phyloP scores from a whole-genome alignment of 768 basidiomycete species.

The Podaxis sp. region DNA sequence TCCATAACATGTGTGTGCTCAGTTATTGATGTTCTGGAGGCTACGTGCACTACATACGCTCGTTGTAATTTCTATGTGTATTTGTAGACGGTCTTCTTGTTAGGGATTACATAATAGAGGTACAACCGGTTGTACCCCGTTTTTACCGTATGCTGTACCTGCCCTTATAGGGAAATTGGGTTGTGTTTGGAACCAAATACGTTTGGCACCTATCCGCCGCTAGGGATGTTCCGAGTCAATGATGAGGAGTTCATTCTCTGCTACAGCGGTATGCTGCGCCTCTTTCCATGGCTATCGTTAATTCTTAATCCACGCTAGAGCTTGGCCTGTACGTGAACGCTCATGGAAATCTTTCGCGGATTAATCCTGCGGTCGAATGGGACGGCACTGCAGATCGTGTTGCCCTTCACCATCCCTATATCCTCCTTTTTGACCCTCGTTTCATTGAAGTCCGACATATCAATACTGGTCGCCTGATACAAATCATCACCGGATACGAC shows the following conservation, averaged over 20 bases:
- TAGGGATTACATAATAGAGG: too few relatives aligned
- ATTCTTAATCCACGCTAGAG: slow-evolving; percentile 43
- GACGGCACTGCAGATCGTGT: slow-evolving; percentile 89
- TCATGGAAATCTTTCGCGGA: slow-evolving; percentile 82
- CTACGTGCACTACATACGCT: too few relatives aligned
- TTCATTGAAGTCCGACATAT: slow-evolving; percentile 92
- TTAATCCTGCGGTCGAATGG: slow-evolving; percentile 84
- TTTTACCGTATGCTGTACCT: too few relatives aligned
- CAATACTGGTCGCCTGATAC: slow-evolving; percentile 73
- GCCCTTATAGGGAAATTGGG: too few relatives aligned
- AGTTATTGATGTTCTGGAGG: too few relatives aligned
- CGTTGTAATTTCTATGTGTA: too few relatives aligned
- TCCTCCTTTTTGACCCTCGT: slow-evolving; percentile 83
- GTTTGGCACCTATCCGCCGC: too few relatives aligned
- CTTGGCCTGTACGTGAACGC: slow-evolving; percentile 92
- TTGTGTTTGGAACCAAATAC: too few relatives aligned
- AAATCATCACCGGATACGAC: slow-evolving; percentile 81
- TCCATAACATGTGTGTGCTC: too few relatives aligned
- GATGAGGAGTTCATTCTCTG: slow-evolving; percentile 90
- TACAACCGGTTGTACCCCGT: too few relatives aligned
- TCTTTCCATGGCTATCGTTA: not conserved
- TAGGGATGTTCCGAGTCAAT: slow-evolving; percentile 87
- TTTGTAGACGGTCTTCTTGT: too few relatives aligned
- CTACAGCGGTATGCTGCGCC: slow-evolving; percentile 68
- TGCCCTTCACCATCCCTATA: slow-evolving; percentile 85